A percentile compares a stretch with the other conserved stretches of the same genome.
These are phyloP conservation scores for Erodium moschatum DNA, from an alignment of 441 rosid species.

Conservation along the genomic window DNA sequence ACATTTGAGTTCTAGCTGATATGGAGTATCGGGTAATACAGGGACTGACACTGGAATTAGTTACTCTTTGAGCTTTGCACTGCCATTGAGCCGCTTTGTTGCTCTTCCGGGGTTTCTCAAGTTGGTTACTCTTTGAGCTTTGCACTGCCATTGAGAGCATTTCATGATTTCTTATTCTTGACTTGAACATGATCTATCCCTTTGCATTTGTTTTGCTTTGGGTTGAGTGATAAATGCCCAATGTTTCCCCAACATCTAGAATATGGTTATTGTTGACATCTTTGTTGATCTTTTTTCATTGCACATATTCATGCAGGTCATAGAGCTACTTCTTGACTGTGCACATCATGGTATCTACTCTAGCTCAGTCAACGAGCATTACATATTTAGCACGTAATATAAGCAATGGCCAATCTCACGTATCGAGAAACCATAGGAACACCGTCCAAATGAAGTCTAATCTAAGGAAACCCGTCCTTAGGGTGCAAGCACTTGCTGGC, in stretches of 20 bases:
- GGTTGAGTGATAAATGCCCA: neutral
- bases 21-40: too few species aligned
- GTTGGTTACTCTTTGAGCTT: neutral
- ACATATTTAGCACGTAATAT: slow-evolving; percentile 33
- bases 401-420: slow-evolving; percentile 35
- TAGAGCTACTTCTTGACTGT: slow-evolving; percentile 1
- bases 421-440: slow-evolving; percentile 36
- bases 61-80: too few species aligned
- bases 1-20: too few species aligned
- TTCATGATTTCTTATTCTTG: neutral
- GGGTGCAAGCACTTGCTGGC: slow-evolving; percentile 47
- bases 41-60: too few species aligned
- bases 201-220: neutral
- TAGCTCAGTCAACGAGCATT: slow-evolving; percentile 43
- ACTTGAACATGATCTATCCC: neutral
- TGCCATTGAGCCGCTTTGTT: too few species aligned
- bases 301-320: slow-evolving; percentile 28
- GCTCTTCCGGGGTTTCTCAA: neutral
- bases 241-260: neutral
- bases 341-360: slow-evolving; percentile 51
- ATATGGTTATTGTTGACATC: neutral
- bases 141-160: neutral
- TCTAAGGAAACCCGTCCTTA: slow-evolving; percentile 35
- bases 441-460: slow-evolving; percentile 43
- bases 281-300: neutral